Evolutionary conservation across 2,329 filamentous ascomycete species (phyloP).

Genomic region (Trichophyton simii): DNA sequence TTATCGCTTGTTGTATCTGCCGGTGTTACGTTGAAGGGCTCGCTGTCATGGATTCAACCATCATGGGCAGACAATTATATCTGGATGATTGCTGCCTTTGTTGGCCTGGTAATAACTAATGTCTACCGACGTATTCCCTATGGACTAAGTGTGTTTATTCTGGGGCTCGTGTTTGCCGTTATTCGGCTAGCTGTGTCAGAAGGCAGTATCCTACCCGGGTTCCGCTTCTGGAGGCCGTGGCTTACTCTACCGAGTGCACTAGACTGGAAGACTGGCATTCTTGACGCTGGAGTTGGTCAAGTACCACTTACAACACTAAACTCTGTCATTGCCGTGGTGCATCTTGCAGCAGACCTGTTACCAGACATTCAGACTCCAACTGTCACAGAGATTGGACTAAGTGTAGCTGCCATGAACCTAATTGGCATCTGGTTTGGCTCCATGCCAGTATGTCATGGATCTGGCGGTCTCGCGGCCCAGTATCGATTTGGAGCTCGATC

Average conservation of each 20-base stretch:
- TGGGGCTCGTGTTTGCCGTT: constrained; percentile 56
- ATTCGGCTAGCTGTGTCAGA: constrained; percentile 21
- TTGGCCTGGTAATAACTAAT: constrained; percentile 57
- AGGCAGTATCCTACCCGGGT: constrained; percentile 35
- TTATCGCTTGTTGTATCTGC: constrained; percentile 70
- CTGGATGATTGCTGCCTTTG: constrained; percentile 63
- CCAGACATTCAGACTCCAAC: constrained; percentile 55
- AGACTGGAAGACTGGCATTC: constrained; percentile 42
- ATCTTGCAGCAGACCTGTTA: constrained; percentile 64
- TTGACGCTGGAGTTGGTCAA: constrained; percentile 67
- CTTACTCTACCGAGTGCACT: constrained; percentile 34
- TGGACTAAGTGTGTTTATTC: constrained; percentile 56
- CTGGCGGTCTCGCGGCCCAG: constrained; percentile 80
- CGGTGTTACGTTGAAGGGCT: constrained; percentile 53
- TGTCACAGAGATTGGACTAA: constrained; percentile 66
- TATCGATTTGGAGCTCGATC: constrained; percentile 84
- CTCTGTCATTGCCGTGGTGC: constrained; percentile 76
- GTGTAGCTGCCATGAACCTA: constrained; percentile 73
- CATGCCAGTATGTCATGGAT: constrained; percentile 92
- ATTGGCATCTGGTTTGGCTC: constrained; percentile 80
- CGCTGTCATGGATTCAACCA: constrained; percentile 55
- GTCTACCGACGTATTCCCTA: constrained; percentile 58
- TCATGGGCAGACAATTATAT: constrained; percentile 62
- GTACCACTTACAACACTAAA: constrained; percentile 86
- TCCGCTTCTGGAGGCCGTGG: constrained; percentile 50